Conservation (phyloP, 1,284 basidiomycete species). For the Cryptococcus neoformans region DNA sequence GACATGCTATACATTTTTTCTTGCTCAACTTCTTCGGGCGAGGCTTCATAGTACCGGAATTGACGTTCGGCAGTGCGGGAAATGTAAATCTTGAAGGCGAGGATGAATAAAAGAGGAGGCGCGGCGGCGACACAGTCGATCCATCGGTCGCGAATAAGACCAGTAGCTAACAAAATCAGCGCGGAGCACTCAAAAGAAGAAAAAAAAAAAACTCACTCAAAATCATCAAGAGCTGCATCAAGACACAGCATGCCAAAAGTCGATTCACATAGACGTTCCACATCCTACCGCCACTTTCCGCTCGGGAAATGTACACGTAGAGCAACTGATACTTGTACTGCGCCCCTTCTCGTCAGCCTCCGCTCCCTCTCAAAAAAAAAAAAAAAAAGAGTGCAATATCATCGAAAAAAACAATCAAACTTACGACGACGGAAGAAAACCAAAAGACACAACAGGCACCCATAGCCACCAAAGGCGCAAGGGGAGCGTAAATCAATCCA, state of each 20-base stretch:
- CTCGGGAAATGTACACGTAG: conserved; percentile 82
- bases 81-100: conserved; percentile 79
- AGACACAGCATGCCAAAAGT: conserved; percentile 64
- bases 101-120: conserved; percentile 72
- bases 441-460: conserved; percentile 74
- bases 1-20: conserved; percentile 27
- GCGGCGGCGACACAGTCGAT: conserved; percentile 53
- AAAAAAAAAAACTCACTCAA: conserved; percentile 61
- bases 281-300: conserved; percentile 86
- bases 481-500: conserved; percentile 82
- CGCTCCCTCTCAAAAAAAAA: conserved; percentile 23
- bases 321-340: conserved; percentile 87
- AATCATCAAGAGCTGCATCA: conserved; percentile 83
- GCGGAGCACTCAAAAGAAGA: too few relatives aligned
- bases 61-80: conserved; percentile 61
- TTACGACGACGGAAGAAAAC: conserved; percentile 51
- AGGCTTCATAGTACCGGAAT: conserved; percentile 67
- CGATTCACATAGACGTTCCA: conserved; percentile 93
- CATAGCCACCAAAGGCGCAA: conserved; percentile 74
- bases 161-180: conserved; percentile 63
- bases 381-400: not conserved
- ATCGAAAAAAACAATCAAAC: conserved; percentile 38
- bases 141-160: conserved; percentile 72
- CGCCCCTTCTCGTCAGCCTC: conserved; percentile 51
- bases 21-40: conserved; percentile 46